Conservation (phyloP, 495 filamentous ascomycete species). For the Daldinia vernicosa region DNA sequence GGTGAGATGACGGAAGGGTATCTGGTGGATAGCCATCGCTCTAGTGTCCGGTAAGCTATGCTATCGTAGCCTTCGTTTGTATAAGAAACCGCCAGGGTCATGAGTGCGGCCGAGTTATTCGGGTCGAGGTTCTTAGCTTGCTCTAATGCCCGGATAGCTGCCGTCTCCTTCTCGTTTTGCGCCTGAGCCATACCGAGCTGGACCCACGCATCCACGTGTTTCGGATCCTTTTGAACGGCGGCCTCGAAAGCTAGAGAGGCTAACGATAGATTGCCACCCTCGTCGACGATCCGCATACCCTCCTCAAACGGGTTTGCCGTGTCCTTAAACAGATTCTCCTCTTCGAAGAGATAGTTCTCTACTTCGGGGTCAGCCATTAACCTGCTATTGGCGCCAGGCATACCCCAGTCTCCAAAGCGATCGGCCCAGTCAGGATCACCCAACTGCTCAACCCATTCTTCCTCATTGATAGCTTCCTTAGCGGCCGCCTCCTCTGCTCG, state of each 20-base stretch:
- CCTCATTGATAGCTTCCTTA: conserved; percentile 75
- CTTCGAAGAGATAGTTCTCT: conserved; percentile 93
- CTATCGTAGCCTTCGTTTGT: conserved; percentile 99
- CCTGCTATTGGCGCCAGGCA: conserved; percentile 61
- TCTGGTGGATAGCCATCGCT: conserved; percentile 93
- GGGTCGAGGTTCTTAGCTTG: conserved; percentile 88
- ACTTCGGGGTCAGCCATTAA: conserved; percentile 74
- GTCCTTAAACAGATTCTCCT: conserved; percentile 85
- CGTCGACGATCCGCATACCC: conserved; percentile 87
- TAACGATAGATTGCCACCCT: conserved; percentile 91
- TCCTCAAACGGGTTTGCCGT: conserved; percentile 85
- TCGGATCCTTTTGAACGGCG: conserved; percentile 86
- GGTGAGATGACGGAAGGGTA: conserved; percentile 83
- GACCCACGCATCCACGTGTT: conserved; percentile 92
- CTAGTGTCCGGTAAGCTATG: conserved; percentile 93
- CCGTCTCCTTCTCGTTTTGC: conserved; percentile 97
- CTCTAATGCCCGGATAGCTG: conserved; percentile 97
- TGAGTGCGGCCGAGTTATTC: conserved; percentile 85
- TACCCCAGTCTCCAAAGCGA: conserved; percentile 63
- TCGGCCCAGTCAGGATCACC: conserved; percentile 77
- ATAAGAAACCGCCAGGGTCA: conserved; percentile 97
- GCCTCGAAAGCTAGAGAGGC: conserved; percentile 98
- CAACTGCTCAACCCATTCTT: conserved; percentile 68
- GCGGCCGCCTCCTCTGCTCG: conserved; percentile 78
- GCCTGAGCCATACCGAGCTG: conserved; percentile 90